Evolutionary conservation across 2,329 filamentous ascomycete genomes (phyloP).

Genomic region (Fonsecaea nubica): DNA sequence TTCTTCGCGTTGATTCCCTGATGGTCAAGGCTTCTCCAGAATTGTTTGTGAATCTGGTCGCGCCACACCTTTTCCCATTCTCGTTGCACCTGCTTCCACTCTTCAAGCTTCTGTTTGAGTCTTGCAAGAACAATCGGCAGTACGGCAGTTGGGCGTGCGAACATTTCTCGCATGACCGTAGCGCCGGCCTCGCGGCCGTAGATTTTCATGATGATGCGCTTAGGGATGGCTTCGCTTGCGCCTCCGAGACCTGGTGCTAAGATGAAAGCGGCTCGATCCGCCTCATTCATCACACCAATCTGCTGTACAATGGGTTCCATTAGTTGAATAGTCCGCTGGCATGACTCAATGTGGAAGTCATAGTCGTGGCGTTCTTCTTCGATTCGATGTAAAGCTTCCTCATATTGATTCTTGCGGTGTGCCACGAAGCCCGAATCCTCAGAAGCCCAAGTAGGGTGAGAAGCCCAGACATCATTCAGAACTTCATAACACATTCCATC

Average conservation of each 20-base stretch:
- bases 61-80: constrained; percentile 99
- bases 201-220: constrained; percentile 95
- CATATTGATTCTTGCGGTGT: constrained; percentile 93
- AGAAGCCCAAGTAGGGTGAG: constrained; percentile 97
- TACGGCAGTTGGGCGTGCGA: constrained; percentile 80
- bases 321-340: constrained; percentile 91
- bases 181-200: constrained; percentile 85
- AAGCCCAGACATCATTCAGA: constrained; percentile 97
- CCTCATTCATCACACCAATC: constrained; percentile 77
- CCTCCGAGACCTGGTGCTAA: constrained; percentile 85
- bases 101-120: constrained; percentile 94
- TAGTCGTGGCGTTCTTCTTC: constrained; percentile 99
- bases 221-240: constrained; percentile 95
- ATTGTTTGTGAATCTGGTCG: constrained; percentile 90
- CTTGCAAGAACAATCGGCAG: constrained; percentile 86
- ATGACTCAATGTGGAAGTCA: constrained; percentile 96
- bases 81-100: constrained; percentile 95
- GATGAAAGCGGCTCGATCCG: constrained; percentile 75
- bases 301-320: constrained; percentile 93
- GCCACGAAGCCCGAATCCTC: constrained; percentile 98
- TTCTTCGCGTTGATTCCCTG: constrained; percentile 90
- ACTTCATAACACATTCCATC: constrained; percentile 94
- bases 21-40: constrained; percentile 95
- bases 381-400: constrained; percentile 92
- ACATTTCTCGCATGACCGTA: constrained; percentile 86